Conservation (phyloP, 164 flowering plant species). For the Macadamia integrifolia region DNA sequence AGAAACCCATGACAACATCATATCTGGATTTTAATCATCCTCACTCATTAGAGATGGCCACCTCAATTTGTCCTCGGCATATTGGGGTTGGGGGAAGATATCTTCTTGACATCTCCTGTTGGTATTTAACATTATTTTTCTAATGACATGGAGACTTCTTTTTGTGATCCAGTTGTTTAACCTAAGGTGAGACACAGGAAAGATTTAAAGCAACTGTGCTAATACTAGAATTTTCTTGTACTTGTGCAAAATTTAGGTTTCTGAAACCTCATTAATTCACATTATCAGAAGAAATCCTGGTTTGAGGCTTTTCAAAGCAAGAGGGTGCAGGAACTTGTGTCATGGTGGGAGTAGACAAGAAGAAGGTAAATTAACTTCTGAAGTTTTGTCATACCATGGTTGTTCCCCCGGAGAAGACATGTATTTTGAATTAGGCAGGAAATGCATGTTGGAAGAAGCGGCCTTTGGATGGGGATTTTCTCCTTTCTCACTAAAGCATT, state of each 20-base stretch:
- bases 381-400: constrained; percentile 8
- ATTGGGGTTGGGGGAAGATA: no score
- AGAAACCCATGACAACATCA: no score
- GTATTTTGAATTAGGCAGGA: constrained; percentile 33
- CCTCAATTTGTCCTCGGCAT: no score
- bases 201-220: not conserved
- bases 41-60: no score
- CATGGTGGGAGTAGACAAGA: constrained; percentile 15
- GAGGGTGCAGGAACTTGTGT: constrained; percentile 51
- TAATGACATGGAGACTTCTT: no score
- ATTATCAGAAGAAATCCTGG: constrained; percentile 43
- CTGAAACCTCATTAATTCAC: constrained; percentile 42
- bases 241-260: constrained; percentile 41
- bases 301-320: constrained; percentile 48
- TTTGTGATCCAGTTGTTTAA: no score
- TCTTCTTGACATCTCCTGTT: no score
- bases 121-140: no score
- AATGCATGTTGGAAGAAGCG: constrained; percentile 50
- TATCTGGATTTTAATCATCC: no score
- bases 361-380: constrained; percentile 11
- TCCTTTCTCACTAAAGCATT: constrained; percentile 34
- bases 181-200: not conserved
- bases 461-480: constrained; percentile 77
- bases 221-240: not conserved
- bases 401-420: constrained; percentile 15